These are phyloP conservation scores for Malbranchea zuffiana DNA, from an alignment of 2,329 filamentous ascomycete species.

Conservation along the genomic window DNA sequence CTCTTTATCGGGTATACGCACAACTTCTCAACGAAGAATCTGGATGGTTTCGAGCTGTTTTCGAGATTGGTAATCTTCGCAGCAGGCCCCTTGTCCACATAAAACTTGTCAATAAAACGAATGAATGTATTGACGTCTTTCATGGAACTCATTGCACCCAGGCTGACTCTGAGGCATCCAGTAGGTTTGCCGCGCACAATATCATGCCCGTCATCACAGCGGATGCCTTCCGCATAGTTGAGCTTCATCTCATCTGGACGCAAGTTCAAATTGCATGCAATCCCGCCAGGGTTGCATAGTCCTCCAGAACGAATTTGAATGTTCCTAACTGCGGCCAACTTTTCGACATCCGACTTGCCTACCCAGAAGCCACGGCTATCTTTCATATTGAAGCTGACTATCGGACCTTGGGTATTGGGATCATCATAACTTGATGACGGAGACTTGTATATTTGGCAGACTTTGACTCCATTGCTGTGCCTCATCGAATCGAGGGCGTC, in stretches of 20 bases:
- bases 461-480: conserved; percentile 57
- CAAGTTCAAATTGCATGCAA: conserved; percentile 61
- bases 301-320: conserved; percentile 83
- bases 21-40: conserved; percentile 51
- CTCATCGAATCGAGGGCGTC: conserved; percentile 47
- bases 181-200: conserved; percentile 76
- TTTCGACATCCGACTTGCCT: conserved; percentile 76
- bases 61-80: too few species aligned
- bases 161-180: conserved; percentile 70
- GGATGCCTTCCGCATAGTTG: conserved; percentile 75
- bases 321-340: conserved; percentile 63
- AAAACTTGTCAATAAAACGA: conserved; percentile 61
- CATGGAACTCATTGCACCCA: conserved; percentile 80
- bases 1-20: conserved; percentile 89
- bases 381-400: conserved; percentile 72
- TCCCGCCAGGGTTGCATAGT: conserved; percentile 82
- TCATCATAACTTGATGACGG: conserved; percentile 33
- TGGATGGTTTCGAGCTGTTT: too few species aligned
- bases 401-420: conserved; percentile 51
- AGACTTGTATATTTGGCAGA: conserved; percentile 56
- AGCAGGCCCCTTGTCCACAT: conserved; percentile 32
- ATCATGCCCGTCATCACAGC: conserved; percentile 75
- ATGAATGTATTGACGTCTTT: conserved; percentile 64
- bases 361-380: conserved; percentile 62
- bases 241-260: conserved; percentile 69